A percentile compares a stretch with the other conserved stretches of the same genome.
phyloP scores from a whole-genome alignment of 2,329 filamentous ascomycete genomes.

The Aspergillus sp. region DNA sequence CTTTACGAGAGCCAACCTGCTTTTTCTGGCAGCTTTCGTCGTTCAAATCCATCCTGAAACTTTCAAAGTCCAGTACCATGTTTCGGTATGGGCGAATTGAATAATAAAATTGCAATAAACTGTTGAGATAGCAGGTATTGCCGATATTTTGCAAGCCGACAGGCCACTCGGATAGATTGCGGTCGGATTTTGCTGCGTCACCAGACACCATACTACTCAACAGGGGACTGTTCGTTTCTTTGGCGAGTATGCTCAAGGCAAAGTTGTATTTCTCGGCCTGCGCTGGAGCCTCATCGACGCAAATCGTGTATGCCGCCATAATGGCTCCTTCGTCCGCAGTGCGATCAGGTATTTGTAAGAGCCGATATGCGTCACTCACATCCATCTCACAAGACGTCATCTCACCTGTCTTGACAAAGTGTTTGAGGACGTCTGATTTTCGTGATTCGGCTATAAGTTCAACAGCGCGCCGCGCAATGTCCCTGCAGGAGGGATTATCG shows the following conservation, averaged over 20 bases:
- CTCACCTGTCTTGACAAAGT: slow-evolving; percentile 59
- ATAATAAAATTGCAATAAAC: slow-evolving; percentile 92
- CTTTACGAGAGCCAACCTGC: slow-evolving; percentile 73
- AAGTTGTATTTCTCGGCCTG: slow-evolving; percentile 51
- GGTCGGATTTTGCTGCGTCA: slow-evolving; percentile 34
- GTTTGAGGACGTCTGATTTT: slow-evolving; percentile 58
- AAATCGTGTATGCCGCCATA: slow-evolving; percentile 53
- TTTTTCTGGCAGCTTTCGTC: slow-evolving; percentile 68
- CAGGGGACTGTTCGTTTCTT: slow-evolving; percentile 45
- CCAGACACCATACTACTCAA: slow-evolving; percentile 42
- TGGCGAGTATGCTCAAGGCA: slow-evolving; percentile 54
- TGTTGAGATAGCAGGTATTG: slow-evolving; percentile 98
- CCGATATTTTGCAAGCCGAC: slow-evolving; percentile 91
- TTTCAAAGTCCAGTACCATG: slow-evolving; percentile 76
- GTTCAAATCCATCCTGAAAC: slow-evolving; percentile 69
- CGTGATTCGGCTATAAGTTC: slow-evolving; percentile 62
- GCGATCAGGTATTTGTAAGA: slow-evolving; percentile 58
- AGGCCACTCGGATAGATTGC: slow-evolving; percentile 63
- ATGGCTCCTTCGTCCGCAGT: slow-evolving; percentile 57
- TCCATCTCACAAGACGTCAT: slow-evolving; percentile 59
- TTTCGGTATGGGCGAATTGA: slow-evolving; percentile 81
- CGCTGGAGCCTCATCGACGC: slow-evolving; percentile 51
- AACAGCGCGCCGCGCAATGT: slow-evolving; percentile 60
- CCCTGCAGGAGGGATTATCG: slow-evolving; percentile 56
- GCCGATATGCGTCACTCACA: slow-evolving; percentile 56